Evolutionary conservation across 805 yeast species (phyloP).

Genomic region (Sugiyamaella americana): DNA sequence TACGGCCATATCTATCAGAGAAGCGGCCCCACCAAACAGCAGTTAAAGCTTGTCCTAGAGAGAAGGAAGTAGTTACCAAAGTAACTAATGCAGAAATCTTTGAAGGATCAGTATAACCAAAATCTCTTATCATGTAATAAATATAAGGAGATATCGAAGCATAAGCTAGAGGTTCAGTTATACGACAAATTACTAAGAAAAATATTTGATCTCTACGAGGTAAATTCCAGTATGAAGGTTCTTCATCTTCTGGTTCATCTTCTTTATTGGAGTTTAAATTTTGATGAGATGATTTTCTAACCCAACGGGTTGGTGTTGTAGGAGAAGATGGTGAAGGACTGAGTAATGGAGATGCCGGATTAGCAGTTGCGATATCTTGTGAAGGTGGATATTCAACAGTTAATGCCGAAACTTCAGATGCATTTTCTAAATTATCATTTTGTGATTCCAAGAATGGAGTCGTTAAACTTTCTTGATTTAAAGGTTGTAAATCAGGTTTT

Average conservation of each 20-base stretch:
- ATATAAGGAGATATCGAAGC: slow-evolving; percentile 59
- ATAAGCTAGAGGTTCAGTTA: slow-evolving; percentile 59
- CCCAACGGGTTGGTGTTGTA: slow-evolving; percentile 9
- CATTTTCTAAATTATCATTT: too few relatives aligned
- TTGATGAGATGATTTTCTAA: slow-evolving; percentile 5
- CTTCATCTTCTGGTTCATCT: slow-evolving; percentile 1
- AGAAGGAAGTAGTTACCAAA: slow-evolving; percentile 50
- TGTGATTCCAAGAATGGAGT: too few relatives aligned
- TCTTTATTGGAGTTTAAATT: neutral
- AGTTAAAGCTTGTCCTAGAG: slow-evolving; percentile 52
- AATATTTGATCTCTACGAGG: slow-evolving; percentile 22
- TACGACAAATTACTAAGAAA: slow-evolving; percentile 31
- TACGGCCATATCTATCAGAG: slow-evolving; percentile 51
- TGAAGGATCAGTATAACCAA: slow-evolving; percentile 32
- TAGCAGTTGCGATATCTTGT: too few relatives aligned
- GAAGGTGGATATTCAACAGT: too few relatives aligned
- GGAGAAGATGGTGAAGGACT: slow-evolving; percentile 1
- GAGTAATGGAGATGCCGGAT: neutral
- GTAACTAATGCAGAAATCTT: slow-evolving; percentile 34
- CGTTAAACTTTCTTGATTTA: too few relatives aligned
- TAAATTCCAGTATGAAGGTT: slow-evolving; percentile 21
- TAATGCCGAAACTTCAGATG: too few relatives aligned
- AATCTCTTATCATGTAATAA: slow-evolving; percentile 57
- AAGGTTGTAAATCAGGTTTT: too few relatives aligned
- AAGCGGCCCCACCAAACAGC: slow-evolving; percentile 55